These are phyloP conservation scores for Pinus tabuliformis DNA, from an alignment of 75 land plant species.

Conservation along the genomic window DNA sequence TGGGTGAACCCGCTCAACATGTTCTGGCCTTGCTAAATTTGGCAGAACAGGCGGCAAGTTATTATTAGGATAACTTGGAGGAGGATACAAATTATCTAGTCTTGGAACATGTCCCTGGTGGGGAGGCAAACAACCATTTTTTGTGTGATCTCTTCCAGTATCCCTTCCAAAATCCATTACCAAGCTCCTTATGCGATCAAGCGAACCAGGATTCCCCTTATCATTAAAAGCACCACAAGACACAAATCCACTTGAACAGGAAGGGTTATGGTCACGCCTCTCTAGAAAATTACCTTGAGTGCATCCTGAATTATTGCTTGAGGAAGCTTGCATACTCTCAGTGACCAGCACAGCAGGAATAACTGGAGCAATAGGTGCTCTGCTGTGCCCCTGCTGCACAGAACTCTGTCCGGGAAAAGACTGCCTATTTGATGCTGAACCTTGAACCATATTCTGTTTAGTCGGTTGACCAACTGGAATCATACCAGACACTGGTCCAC, in stretches of 20 bases:
- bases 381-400: constrained; percentile 6
- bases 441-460: background rate
- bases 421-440: background rate
- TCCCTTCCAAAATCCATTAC: constrained; percentile 12
- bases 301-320: background rate
- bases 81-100: background rate
- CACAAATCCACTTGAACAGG: too few relatives aligned
- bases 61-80: constrained; percentile 10
- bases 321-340: constrained; percentile 3
- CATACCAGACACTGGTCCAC: background rate
- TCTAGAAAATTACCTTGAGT: constrained; percentile 2
- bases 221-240: too few relatives aligned
- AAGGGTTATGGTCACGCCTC: background rate
- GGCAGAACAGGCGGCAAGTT: background rate
- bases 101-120: background rate
- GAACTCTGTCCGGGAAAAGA: constrained; percentile 5
- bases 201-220: too few relatives aligned
- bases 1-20: background rate
- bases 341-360: background rate
- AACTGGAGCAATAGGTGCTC: constrained; percentile 4
- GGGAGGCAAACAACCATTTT: background rate
- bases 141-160: background rate
- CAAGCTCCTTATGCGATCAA: constrained; percentile 8
- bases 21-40: background rate
- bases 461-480: background rate